Base-by-base conservation (phyloP, 352 stramenopile species). In the Plasmopara halstedii region DNA sequence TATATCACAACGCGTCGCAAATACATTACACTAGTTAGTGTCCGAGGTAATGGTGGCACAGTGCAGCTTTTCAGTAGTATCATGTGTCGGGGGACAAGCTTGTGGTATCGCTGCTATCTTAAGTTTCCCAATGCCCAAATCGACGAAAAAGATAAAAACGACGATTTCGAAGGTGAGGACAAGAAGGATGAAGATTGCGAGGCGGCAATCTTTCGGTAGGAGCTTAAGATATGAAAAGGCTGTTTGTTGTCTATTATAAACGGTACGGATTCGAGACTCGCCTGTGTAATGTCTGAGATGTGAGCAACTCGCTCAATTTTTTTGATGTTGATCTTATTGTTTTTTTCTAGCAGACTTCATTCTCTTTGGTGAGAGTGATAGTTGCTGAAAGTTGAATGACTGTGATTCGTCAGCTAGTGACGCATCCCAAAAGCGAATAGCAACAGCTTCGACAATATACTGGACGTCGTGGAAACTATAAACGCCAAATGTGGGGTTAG, bases 71-170 rank as follows among this genome's bases (percentile, higher is more conserved):
- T 99, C 63, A 97, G 84, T 58, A 93, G 77, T 36, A 72, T 98
- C 95, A 99, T 61, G 74, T 96, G 9, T 97, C 89, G 4, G 94
- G 94, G 38, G 85, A 97, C 56, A 95, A 98, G 62, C 77, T 99
- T 15, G 82, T 26, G 95, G 95, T 35, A 73, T 99, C 21, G 95
- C 95, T 23, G 95, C 95, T 26, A 97, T 98, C 42, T 61, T 98
- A 34, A 73, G 95, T 22, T 98, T 97, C 72, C 95, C 94, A 19
- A 81, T 99, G 59, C 89, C 89, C n/a, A 93, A 98, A 67, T n/a
- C n/a, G n/a, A n/a, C n/a, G n/a, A n/a, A n/a, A n/a, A n/a, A n/a
- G n/a, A n/a, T n/a, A n/a, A n/a, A n/a, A n/a, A n/a, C n/a, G n/a
- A n/a, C n/a, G n/a, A n/a, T n/a, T 85, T 98, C 33, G 93, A 98